Evolutionary conservation across 306 rosid species (phyloP).

Genomic region (Vachellia collinsii): DNA sequence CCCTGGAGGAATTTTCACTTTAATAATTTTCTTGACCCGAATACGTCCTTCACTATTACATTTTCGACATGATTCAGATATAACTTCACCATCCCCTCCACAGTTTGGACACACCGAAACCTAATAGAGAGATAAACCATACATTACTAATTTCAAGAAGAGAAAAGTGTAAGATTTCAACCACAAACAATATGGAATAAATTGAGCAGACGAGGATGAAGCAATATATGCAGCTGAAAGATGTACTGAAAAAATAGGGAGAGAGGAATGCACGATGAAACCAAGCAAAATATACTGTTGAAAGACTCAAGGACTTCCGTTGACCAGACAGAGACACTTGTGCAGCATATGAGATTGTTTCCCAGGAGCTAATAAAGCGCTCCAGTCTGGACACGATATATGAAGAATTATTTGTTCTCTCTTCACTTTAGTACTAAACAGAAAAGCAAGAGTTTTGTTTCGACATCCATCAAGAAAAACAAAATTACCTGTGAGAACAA

Average conservation of each 20-base stretch:
- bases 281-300: neutral
- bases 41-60: slow-evolving; percentile 90
- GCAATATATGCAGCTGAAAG: neutral
- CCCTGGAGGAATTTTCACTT: slow-evolving; percentile 96
- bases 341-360: neutral
- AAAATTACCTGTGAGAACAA: slow-evolving; percentile 89
- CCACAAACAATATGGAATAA: neutral
- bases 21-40: slow-evolving; percentile 82
- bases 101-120: slow-evolving; percentile 92
- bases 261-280: neutral
- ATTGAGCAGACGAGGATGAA: slow-evolving; percentile 2
- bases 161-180: slow-evolving; percentile 1
- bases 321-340: neutral
- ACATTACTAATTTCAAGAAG: slow-evolving; percentile 23
- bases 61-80: slow-evolving; percentile 89
- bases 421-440: slow-evolving; percentile 19
- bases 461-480: slow-evolving; percentile 22
- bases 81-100: slow-evolving; percentile 92
- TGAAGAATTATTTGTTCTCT: neutral
- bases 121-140: slow-evolving; percentile 44
- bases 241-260: neutral
- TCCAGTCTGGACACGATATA: neutral
- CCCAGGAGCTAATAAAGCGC: neutral
- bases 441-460: slow-evolving; percentile 11
- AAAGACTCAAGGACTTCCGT: neutral